Evolutionary conservation across 1,284 basidiomycete genomes (phyloP).

Genomic region (Trametes pubescens): DNA sequence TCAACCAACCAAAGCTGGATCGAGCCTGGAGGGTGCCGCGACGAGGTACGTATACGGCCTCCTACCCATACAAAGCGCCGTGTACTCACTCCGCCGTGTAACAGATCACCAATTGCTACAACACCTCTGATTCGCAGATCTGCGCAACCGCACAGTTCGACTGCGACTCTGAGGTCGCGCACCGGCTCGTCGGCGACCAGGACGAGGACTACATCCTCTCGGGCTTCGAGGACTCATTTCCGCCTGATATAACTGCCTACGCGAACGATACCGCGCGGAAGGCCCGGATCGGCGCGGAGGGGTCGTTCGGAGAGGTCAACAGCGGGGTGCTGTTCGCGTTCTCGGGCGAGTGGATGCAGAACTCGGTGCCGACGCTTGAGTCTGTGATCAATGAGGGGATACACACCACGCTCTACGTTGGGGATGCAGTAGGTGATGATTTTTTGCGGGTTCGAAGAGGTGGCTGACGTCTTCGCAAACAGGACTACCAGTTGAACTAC

Average conservation of each 20-base stretch:
- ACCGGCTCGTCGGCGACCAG: slow-evolving; percentile 55
- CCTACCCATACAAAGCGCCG: background rate
- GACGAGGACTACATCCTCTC: slow-evolving; percentile 61
- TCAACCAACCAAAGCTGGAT: slow-evolving; percentile 55
- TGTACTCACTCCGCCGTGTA: background rate
- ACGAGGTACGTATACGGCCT: slow-evolving; percentile 44
- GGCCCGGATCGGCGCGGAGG: slow-evolving; percentile 56
- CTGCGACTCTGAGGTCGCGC: slow-evolving; percentile 61
- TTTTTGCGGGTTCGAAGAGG: background rate
- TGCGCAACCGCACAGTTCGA: slow-evolving; percentile 62
- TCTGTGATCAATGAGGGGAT: slow-evolving; percentile 67
- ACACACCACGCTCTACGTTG: slow-evolving; percentile 58
- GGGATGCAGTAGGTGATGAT: slow-evolving; percentile 55
- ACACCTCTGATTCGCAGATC: slow-evolving; percentile 51
- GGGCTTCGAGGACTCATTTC: slow-evolving; percentile 60
- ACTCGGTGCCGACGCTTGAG: slow-evolving; percentile 61
- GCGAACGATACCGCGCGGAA: slow-evolving; percentile 46
- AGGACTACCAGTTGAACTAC: slow-evolving; percentile 67
- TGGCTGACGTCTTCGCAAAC: slow-evolving; percentile 30
- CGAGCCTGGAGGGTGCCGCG: slow-evolving; percentile 55
- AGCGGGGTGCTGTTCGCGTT: slow-evolving; percentile 57
- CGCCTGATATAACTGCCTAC: slow-evolving; percentile 55
- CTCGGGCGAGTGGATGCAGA: slow-evolving; percentile 72
- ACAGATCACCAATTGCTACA: slow-evolving; percentile 60
- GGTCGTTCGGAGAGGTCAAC: slow-evolving; percentile 50